Evolutionary conservation across 2,329 filamentous ascomycete genomes (phyloP).

Genomic region (Penicillium sp.): DNA sequence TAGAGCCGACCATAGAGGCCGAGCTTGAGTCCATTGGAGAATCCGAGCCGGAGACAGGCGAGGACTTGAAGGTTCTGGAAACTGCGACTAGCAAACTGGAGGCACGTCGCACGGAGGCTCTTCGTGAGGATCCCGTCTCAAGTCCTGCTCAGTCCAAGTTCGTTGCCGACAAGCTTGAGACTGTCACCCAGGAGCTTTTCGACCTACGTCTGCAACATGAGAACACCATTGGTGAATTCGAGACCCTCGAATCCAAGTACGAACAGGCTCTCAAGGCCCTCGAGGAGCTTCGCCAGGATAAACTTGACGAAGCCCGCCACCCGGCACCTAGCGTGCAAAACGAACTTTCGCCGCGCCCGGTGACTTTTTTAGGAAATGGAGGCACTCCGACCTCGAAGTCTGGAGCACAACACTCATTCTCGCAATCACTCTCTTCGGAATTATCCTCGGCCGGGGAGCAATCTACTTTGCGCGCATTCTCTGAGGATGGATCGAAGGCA

Average conservation of each 20-base stretch:
- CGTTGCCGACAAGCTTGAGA: constrained; percentile 89
- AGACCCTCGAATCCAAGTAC: constrained; percentile 81
- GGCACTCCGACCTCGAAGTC: constrained; percentile 70
- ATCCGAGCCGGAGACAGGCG: constrained; percentile 21
- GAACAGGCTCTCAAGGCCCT: constrained; percentile 81
- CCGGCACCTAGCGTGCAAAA: constrained; percentile 42
- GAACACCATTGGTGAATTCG: constrained; percentile 73
- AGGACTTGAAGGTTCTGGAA: constrained; percentile 39
- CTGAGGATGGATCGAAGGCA: constrained; percentile 27
- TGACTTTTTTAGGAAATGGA: constrained; percentile 80
- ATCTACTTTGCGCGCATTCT: constrained; percentile 62
- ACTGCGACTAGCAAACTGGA: constrained; percentile 31
- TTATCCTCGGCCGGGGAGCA: constrained; percentile 83
- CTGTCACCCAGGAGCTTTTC: constrained; percentile 84
- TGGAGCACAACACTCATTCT: constrained; percentile 69
- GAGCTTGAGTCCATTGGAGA: constrained; percentile 25
- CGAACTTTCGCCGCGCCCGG: constrained; percentile 54
- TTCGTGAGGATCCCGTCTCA: constrained; percentile 52
- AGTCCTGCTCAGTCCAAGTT: constrained; percentile 80
- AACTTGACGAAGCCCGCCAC: constrained; percentile 74
- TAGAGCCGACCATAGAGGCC: constrained; percentile 33
- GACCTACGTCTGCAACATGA: constrained; percentile 91
- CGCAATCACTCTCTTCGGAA: constrained; percentile 90
- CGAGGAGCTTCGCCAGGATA: constrained; percentile 75
- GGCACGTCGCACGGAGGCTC: constrained; percentile 18